Evolutionary conservation across 1,284 basidiomycete genomes (phyloP).

Genomic region (Trametes sp.): DNA sequence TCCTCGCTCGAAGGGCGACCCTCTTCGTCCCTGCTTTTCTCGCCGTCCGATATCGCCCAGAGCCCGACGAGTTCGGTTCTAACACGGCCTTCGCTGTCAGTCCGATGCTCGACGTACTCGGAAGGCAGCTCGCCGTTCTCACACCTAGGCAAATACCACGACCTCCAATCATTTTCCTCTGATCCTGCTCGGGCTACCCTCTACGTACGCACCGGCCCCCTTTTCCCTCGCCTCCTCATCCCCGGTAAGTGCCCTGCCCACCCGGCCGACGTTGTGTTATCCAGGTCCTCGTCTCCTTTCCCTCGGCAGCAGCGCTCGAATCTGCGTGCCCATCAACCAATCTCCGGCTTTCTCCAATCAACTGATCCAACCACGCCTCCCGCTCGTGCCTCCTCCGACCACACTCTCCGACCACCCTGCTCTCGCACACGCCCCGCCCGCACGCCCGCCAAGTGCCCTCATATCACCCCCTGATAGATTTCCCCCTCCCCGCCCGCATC

Average conservation of each 20-base stretch:
- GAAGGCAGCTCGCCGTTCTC: constrained; percentile 23
- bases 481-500: constrained; percentile 18
- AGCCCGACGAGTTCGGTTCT: constrained; percentile 31
- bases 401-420: background rate
- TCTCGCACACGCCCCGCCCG: constrained; percentile 19
- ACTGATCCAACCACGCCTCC: constrained; percentile 14
- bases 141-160: constrained; percentile 16
- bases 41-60: constrained; percentile 21
- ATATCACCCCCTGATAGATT: constrained; percentile 29
- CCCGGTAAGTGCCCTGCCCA: background rate
- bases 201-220: constrained; percentile 9
- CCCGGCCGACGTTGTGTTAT: constrained; percentile 3
- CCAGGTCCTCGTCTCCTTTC: background rate
- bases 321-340: constrained; percentile 6
- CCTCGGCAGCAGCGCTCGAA: constrained; percentile 10
- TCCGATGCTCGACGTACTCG: constrained; percentile 17
- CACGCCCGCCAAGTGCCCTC: constrained; percentile 23
- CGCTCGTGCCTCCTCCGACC: constrained; percentile 1
- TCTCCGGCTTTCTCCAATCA: constrained; percentile 18
- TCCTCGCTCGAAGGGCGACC: background rate
- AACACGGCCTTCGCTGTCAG: constrained; percentile 31
- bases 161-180: constrained; percentile 3
- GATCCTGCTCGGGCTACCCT: background rate
- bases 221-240: background rate
- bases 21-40: constrained; percentile 17